These are phyloP conservation scores for Alternaria longipes DNA, from an alignment of 2,329 filamentous ascomycete genomes.

Conservation along the genomic window DNA sequence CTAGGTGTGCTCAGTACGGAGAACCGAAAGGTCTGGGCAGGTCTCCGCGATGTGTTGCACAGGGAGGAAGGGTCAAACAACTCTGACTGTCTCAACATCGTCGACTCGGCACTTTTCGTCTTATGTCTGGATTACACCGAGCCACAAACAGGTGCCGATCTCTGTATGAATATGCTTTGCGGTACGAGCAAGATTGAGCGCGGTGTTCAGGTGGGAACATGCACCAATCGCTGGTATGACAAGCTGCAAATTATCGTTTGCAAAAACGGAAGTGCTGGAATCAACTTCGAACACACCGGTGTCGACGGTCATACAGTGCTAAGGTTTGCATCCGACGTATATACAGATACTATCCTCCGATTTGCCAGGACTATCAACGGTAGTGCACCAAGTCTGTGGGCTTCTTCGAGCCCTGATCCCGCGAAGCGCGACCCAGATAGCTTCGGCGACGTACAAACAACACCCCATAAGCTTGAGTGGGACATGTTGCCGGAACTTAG, in stretches of 20 bases:
- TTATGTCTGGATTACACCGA: constrained; percentile 94
- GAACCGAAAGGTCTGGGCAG: constrained; percentile 95
- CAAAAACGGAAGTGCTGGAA: constrained; percentile 96
- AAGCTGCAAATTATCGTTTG: constrained; percentile 99
- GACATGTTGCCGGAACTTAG: constrained; percentile 93
- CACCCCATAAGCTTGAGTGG: constrained; percentile 96
- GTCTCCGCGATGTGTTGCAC: constrained; percentile 85
- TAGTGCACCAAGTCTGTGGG: constrained; percentile 89
- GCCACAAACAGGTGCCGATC: constrained; percentile 77
- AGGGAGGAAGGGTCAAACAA: constrained; percentile 91
- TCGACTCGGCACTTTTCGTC: constrained; percentile 92
- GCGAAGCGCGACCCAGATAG: constrained; percentile 89
- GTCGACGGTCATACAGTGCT: constrained; percentile 97
- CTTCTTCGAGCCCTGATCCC: constrained; percentile 88
- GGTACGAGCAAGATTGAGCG: constrained; percentile 91
- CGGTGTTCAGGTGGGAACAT: constrained; percentile 95
- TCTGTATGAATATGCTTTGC: constrained; percentile 99
- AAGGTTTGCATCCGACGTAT: constrained; percentile 93
- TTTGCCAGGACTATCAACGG: constrained; percentile 97
- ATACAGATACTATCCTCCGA: constrained; percentile 95
- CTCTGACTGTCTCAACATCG: constrained; percentile 91
- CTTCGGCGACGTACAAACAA: constrained; percentile 92
- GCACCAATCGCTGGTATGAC: constrained; percentile 98
- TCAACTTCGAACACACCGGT: constrained; percentile 99
- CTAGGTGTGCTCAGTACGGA: constrained; percentile 94